Percentiles rank a stretch among this genome's conserved stretches.
These are phyloP conservation scores for Blastobotrys ciferrii DNA, from an alignment of 1,139 yeast species.

Conservation along the genomic window DNA sequence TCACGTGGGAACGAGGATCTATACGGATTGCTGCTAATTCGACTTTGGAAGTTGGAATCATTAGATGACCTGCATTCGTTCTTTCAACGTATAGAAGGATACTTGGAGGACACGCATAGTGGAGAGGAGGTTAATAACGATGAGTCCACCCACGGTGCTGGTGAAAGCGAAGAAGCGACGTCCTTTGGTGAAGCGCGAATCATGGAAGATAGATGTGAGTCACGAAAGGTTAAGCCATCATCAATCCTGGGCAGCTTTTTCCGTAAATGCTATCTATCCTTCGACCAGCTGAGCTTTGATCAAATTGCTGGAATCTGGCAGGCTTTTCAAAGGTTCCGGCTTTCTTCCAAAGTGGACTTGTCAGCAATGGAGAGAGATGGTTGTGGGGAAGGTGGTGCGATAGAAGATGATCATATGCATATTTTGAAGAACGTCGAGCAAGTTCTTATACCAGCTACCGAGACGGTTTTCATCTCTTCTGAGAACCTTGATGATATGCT, in stretches of 20 bases:
- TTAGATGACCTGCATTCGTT: conserved; percentile 23
- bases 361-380: conserved; percentile 1
- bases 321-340: conserved; percentile 48
- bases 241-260: conserved; percentile 45
- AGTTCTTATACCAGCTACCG: background rate
- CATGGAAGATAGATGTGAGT: too few species aligned
- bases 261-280: conserved; percentile 46
- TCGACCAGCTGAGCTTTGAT: conserved; percentile 57
- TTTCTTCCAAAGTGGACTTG: background rate
- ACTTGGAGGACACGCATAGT: background rate
- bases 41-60: conserved; percentile 19
- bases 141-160: too few species aligned
- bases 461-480: conserved; percentile 41
- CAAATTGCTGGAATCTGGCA: conserved; percentile 54
- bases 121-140: conserved; percentile 3
- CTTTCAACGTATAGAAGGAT: conserved; percentile 13
- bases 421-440: conserved; percentile 1
- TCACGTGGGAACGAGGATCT: conserved; percentile 4
- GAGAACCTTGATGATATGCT: conserved; percentile 53
- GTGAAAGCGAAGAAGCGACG: too few species aligned
- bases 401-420: conserved; percentile 1
- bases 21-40: conserved; percentile 18
- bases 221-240: conserved; percentile 8
- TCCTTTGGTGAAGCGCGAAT: background rate
- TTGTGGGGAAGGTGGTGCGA: conserved; percentile 5